Conservation (phyloP, 2,329 filamentous ascomycete genomes). For the Verticillium longisporum region DNA sequence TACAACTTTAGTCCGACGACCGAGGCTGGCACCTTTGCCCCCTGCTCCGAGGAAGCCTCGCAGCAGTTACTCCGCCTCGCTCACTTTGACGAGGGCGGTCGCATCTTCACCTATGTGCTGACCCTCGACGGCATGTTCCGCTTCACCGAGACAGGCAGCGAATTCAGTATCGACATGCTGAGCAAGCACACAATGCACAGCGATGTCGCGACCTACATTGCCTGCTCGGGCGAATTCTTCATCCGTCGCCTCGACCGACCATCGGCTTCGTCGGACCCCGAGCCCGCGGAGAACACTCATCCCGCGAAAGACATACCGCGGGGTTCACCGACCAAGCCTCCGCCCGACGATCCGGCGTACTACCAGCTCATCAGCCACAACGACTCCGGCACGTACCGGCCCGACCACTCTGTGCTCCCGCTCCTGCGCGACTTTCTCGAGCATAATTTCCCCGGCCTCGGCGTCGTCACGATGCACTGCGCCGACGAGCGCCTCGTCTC, state of each 20-base stretch:
- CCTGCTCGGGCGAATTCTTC: slow-evolving; percentile 90
- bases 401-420: slow-evolving; percentile 70
- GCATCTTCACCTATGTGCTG: slow-evolving; percentile 87
- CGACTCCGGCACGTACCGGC: slow-evolving; percentile 87
- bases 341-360: slow-evolving; percentile 40
- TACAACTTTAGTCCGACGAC: slow-evolving; percentile 83
- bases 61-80: slow-evolving; percentile 78
- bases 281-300: slow-evolving; percentile 42
- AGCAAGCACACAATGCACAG: slow-evolving; percentile 98
- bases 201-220: slow-evolving; percentile 84
- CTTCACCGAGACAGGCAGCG: slow-evolving; percentile 92
- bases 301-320: slow-evolving; percentile 36
- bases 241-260: slow-evolving; percentile 59
- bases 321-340: slow-evolving; percentile 36
- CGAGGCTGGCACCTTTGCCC: slow-evolving; percentile 59
- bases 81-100: slow-evolving; percentile 78
- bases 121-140: slow-evolving; percentile 80
- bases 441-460: slow-evolving; percentile 68
- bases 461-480: slow-evolving; percentile 69
- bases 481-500: slow-evolving; percentile 66
- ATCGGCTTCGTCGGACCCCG: slow-evolving; percentile 31
- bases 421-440: slow-evolving; percentile 64
- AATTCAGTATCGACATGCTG: slow-evolving; percentile 88
- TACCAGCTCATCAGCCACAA: slow-evolving; percentile 95
- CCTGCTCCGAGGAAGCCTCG: slow-evolving; percentile 64